Conservation (phyloP, 768 basidiomycete genomes). For the Boletus rex-veris region DNA sequence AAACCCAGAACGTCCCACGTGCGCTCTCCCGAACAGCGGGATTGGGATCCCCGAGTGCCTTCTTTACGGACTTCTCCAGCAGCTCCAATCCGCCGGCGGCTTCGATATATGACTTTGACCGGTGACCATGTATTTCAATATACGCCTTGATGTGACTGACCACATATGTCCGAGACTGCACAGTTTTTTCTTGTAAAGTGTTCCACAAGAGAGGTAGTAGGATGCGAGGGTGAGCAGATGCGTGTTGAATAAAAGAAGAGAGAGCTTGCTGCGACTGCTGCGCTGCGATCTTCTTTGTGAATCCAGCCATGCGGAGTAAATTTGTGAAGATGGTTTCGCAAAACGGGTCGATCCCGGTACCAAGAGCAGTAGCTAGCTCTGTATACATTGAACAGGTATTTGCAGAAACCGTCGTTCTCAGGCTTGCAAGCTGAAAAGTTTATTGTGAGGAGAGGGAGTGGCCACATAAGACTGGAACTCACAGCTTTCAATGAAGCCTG, state of each 20-base stretch:
- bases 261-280: constrained; percentile 79
- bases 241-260: constrained; percentile 61
- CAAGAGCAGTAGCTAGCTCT: constrained; percentile 69
- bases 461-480: constrained; percentile 27
- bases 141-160: constrained; percentile 72
- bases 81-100: constrained; percentile 61
- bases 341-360: constrained; percentile 68
- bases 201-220: constrained; percentile 67
- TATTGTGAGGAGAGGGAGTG: background rate
- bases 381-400: constrained; percentile 75
- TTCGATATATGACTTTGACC: constrained; percentile 66
- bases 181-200: constrained; percentile 75
- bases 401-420: constrained; percentile 86
- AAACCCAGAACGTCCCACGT: constrained; percentile 76
- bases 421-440: constrained; percentile 63
- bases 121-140: constrained; percentile 66
- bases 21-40: constrained; percentile 72
- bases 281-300: constrained; percentile 90
- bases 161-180: constrained; percentile 65
- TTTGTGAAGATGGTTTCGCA: constrained; percentile 75
- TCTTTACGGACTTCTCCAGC: constrained; percentile 72
- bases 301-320: constrained; percentile 79
- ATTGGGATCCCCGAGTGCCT: constrained; percentile 73
- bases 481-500: constrained; percentile 86
- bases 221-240: constrained; percentile 67